Percentiles rank a stretch among this genome's conserved stretches.
Evolutionary conservation across 305 asterid genomes (phyloP).

Genomic region (Rubia tinctorum): DNA sequence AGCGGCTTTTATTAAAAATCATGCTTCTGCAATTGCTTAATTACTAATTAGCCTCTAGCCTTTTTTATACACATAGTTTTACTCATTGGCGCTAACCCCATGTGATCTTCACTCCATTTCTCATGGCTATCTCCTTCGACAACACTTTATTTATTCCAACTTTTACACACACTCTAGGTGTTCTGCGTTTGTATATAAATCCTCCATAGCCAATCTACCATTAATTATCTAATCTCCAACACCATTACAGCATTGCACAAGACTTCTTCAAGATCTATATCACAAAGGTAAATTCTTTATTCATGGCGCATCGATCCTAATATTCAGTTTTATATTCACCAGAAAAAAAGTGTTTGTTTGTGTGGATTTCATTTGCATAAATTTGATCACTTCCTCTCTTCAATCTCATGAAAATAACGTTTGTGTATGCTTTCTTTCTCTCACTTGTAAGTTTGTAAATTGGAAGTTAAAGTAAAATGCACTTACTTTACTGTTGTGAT

Average conservation of each 20-base stretch:
- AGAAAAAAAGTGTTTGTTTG: no score
- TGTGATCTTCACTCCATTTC: constrained; percentile 73
- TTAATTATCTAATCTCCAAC: background rate
- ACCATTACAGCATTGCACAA: background rate
- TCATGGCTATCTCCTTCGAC: constrained; percentile 50
- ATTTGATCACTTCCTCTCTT: no score
- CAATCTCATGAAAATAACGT: no score
- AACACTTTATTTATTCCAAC: constrained; percentile 24
- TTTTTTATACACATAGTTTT: constrained; percentile 7
- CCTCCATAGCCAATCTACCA: background rate
- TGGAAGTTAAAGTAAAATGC: no score
- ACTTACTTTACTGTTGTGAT: no score
- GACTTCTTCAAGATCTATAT: background rate
- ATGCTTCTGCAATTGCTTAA: constrained; percentile 24
- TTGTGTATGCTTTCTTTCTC: no score
- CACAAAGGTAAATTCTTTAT: background rate
- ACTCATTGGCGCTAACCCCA: constrained; percentile 42
- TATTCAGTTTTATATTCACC: no score
- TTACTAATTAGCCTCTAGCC: background rate
- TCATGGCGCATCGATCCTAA: no score
- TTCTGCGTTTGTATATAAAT: background rate
- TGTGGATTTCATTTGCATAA: no score
- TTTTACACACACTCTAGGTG: constrained; percentile 19
- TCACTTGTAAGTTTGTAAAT: no score
- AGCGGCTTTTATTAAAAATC: constrained; percentile 37